Base-by-base conservation (phyloP, 176 grass and related monocot genomes). In the Canna indica region DNA sequence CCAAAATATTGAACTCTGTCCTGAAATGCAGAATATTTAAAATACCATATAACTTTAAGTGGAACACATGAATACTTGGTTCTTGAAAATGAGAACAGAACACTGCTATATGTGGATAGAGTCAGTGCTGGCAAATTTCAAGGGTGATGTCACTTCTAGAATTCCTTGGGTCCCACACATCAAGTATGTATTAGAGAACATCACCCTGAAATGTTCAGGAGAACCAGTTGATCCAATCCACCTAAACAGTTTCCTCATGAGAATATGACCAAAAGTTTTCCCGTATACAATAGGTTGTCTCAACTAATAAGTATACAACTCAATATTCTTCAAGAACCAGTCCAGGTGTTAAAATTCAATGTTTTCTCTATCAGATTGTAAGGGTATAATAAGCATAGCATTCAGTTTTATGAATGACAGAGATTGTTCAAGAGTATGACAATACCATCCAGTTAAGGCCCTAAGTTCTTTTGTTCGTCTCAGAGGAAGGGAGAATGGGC, bases 401-500 rank as follows among this genome's bases (percentile, higher is more conserved):
- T 30, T 34, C 13, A n/a, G 66, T 45, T 36, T 67, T 22, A 56
- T 16, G 24, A 33, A 79, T 36, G 4, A 63, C 26, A 22, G 75
- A 67, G 22, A 22, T 48, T 57, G 29, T 59, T 36, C 41, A 42
- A 33, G 36, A 31, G 27, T 24, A 53, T 20, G 72, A 39, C 62
- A n/a, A 42, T 81, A 99, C 89, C 89, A 93, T 86, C 89, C 89
- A 74, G 75, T 87, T 78, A 99, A 71, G 75, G 86, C 75, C 80
- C 89, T 90, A 48, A 99, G 70, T 44, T 99, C 94, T 57, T 92
- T 90, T 0, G 90, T 99, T 64, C 89, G 85, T 85, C 84, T 99
- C 47, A 83, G 86, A 31, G 82, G 81, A 64, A 99, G 79, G 68
- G 86, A 93, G 80, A 90, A 90, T 59, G 80, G 89, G 39, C 79